Evolutionary conservation across 2,329 filamentous ascomycete genomes (phyloP).

Genomic region (Didymella sp.): DNA sequence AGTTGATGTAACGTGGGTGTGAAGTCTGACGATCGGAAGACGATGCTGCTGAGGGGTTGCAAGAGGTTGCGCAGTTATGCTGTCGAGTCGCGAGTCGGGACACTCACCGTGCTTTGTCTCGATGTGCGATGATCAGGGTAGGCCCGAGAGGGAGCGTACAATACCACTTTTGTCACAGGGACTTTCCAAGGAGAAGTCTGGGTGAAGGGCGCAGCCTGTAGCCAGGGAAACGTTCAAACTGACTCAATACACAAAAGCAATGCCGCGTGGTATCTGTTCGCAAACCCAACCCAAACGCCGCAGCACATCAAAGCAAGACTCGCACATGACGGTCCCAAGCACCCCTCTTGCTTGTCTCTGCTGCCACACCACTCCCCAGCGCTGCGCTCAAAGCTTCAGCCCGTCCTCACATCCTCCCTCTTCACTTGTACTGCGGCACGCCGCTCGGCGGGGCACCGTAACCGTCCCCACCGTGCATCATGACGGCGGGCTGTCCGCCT

Average conservation of each 20-base stretch:
- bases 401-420: neutral
- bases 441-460: conserved; percentile 26
- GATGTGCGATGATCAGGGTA: neutral
- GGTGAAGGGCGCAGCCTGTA: neutral
- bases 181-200: too few relatives aligned
- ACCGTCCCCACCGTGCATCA: conserved; percentile 34
- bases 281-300: conserved; percentile 17
- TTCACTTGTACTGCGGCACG: conserved; percentile 36
- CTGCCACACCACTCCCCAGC: too few relatives aligned
- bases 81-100: neutral
- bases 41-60: too few relatives aligned
- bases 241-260: conserved; percentile 1
- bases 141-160: too few relatives aligned
- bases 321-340: neutral
- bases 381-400: neutral
- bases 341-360: neutral
- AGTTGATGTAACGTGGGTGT: too few relatives aligned
- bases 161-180: too few relatives aligned
- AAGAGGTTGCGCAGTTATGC: too few relatives aligned
- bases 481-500: conserved; percentile 25
- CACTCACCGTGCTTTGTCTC: neutral
- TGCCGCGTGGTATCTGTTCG: conserved; percentile 25
- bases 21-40: too few relatives aligned
- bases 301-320: neutral
- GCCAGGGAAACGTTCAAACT: neutral